Evolutionary conservation across 1,284 basidiomycete species (phyloP), one percentile per base, ranked within the genome.

Genomic region (Volvariella surrecta): DNA sequence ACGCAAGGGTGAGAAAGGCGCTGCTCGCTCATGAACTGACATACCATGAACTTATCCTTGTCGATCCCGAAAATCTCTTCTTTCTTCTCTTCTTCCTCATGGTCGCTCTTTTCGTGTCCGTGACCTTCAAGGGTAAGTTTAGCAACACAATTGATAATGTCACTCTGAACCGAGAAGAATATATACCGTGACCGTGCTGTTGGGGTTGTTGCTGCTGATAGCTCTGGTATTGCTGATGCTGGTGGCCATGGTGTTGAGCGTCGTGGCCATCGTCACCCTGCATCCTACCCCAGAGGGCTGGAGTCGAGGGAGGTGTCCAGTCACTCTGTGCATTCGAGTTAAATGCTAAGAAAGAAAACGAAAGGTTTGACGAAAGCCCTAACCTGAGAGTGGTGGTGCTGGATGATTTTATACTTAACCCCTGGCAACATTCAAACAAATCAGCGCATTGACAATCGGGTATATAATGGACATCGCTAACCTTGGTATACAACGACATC

Each of bases 321-420:
- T 82, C 80, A 24, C 64, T 45, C 78, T 84, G 51, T 19, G 6
- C 20, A 10, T 44, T 22, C 24, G 10, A 28, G 46, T 8, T 13
- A 10, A 3, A 3, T n/a, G 13, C 11, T 11, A 28, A 28, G 6
- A 6, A 6, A 28, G 24, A 37, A 16, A 31, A 17, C 7, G 41
- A 10, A 10, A 3, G 16, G 35, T 11, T 11, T 30, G n/a, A 15
- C 35, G 38, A 40, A 18, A 20, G 20, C 20, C 31, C 58, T 37
- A 45, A 74, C 81, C 69, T 84, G 79, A 19, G 82, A 83, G 39
- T 58, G 62, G 60, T 88, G 84, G 10, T 79, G 63, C 55, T 85
- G 82, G 51, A 85, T 75, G 61, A 79, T 79, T 59, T 74, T 79
- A 66, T 85, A 88, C 41, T 59, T 62, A 49, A 62, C 57, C 21